A percentile compares a stretch with the other conserved stretches of the same genome.
Conservation (phyloP, 352 stramenopile genomes). For the Globisporangium yorkense region DNA sequence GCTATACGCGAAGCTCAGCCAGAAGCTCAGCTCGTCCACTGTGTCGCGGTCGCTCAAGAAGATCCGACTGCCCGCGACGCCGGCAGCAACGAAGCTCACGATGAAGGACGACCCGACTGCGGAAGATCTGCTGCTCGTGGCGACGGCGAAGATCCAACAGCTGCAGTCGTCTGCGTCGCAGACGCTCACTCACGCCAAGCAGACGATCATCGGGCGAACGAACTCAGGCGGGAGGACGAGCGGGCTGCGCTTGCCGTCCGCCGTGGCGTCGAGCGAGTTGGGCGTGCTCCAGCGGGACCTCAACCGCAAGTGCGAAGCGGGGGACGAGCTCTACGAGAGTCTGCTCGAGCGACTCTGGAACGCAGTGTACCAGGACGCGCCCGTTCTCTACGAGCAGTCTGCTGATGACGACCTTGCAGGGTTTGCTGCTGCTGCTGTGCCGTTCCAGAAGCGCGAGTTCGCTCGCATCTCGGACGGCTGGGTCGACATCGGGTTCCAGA, state of each 20-base stretch:
- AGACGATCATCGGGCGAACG: slow-evolving; percentile 26
- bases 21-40: slow-evolving; percentile 18
- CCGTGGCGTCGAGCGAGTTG: slow-evolving; percentile 37
- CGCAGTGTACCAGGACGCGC: slow-evolving; percentile 38
- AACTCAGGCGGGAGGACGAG: slow-evolving; percentile 5
- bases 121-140: slow-evolving; percentile 54
- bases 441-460: slow-evolving; percentile 21
- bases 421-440: not conserved
- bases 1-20: slow-evolving; percentile 23
- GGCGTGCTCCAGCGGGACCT: slow-evolving; percentile 53
- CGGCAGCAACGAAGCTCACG: slow-evolving; percentile 37
- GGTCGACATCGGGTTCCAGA: slow-evolving; percentile 76
- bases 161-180: slow-evolving; percentile 33
- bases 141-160: slow-evolving; percentile 44
- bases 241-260: slow-evolving; percentile 19
- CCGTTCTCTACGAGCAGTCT: not conserved
- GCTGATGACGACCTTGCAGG: not conserved
- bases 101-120: slow-evolving; percentile 53
- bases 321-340: slow-evolving; percentile 57
- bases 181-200: slow-evolving; percentile 25
- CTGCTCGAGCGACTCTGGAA: slow-evolving; percentile 61
- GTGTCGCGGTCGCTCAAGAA: slow-evolving; percentile 37
- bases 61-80: slow-evolving; percentile 37
- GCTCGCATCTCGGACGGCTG: slow-evolving; percentile 47
- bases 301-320: slow-evolving; percentile 50